Base-by-base conservation (phyloP, 768 basidiomycete species). In the Saitozyma sp. region DNA sequence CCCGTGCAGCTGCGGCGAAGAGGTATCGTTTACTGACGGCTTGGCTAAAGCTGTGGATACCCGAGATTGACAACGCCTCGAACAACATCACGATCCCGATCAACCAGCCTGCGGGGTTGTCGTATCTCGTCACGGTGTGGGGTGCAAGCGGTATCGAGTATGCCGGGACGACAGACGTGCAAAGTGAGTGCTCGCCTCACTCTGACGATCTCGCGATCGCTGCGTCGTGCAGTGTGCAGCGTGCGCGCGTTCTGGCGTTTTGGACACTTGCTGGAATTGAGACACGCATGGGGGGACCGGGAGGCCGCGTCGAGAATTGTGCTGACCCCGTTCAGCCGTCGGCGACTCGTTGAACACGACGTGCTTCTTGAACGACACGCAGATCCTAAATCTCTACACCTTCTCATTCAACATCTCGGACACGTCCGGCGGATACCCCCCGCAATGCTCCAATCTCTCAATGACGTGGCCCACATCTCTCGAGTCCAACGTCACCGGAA, bases 121-220 rank as follows among this genome's bases (percentile, higher is more conserved):
- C 61, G 40, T 76, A 70, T 38, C 16, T 76, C 19, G 41, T 74
- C 17, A 76, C 74, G 1, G 63, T 76, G 62, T 76, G 74, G 74
- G 74, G 74, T 42, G 52, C 58, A 7, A 68, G 69, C 37, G 74
- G 74, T n/a, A 74, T 76, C 40, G 17, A 50, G 14, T 69, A 54
- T 54, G 74, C 74, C 6, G 74, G 68, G n/a, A 73, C 74, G 39
- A 73, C 70, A 8, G 74, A 76, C 43, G 64, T 76, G 1, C 48
- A 68, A 50, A 73, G 74, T 76, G 54, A 61, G 74, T 73, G 6
- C 13, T 14, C 16, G 8, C 19, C 4, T 38, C 29, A 50, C 14
- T 29, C 29, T 29, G 29, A 29, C 29, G 29, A 29, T 29, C 29
- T 2, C 29, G 29, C 29, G 29, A 29, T 29, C 29, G 29, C 29